Conservation (phyloP, 2,329 filamentous ascomycete genomes). For the Botrytis deweyae region DNA sequence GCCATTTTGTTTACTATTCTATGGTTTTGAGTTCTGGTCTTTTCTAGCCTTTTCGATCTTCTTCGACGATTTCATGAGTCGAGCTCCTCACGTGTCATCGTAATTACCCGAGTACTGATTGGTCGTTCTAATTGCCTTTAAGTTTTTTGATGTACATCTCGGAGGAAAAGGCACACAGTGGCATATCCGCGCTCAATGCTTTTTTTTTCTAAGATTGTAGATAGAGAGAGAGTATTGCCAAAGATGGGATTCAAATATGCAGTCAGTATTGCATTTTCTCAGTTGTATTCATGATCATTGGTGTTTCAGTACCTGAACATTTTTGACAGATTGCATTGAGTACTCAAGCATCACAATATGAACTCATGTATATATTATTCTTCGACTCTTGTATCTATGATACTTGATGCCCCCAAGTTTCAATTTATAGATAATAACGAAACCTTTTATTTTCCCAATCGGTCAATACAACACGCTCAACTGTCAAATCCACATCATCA, state of each 20-base stretch:
- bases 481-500: neutral
- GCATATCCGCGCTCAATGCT: neutral
- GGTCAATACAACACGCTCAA: neutral
- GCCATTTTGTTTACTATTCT: neutral
- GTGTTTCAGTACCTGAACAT: neutral
- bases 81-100: neutral
- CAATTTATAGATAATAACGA: neutral
- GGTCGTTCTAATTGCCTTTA: neutral
- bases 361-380: neutral
- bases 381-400: neutral
- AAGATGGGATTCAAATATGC: neutral
- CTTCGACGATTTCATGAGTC: neutral
- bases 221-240: neutral
- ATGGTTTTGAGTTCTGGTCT: neutral
- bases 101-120: neutral
- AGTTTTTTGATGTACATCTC: neutral
- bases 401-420: neutral
- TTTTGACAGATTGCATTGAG: neutral
- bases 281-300: neutral
- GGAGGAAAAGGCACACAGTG: neutral
- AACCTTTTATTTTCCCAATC: neutral
- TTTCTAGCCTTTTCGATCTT: neutral
- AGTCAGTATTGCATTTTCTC: neutral
- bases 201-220: neutral
- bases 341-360: neutral